Percentiles rank a stretch among this genome's conserved stretches.
These are phyloP conservation scores for Pseudoperonospora humuli DNA, from an alignment of 352 stramenopile genomes.

Conservation along the genomic window DNA sequence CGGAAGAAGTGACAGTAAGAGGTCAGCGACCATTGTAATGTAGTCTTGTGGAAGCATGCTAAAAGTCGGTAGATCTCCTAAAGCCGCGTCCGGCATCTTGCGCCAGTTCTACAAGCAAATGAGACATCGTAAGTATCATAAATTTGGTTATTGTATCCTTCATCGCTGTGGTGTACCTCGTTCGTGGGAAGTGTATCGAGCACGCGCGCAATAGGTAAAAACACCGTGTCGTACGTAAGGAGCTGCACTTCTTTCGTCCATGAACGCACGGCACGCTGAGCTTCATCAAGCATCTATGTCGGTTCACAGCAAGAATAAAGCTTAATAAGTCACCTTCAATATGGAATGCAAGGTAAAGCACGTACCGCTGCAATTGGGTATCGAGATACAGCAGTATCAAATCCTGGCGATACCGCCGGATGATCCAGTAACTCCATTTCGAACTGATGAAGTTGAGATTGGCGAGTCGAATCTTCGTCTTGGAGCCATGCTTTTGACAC, in stretches of 20 bases:
- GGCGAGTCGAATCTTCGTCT: constrained; percentile 30
- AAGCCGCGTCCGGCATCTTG: constrained; percentile 31
- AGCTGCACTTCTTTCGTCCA: constrained; percentile 53
- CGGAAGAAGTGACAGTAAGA: constrained; percentile 69
- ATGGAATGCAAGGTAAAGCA: background rate
- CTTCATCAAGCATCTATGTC: constrained; percentile 38
- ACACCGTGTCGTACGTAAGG: constrained; percentile 70
- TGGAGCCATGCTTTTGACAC: constrained; percentile 46
- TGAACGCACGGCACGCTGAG: constrained; percentile 30
- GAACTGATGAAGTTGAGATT: constrained; percentile 47
- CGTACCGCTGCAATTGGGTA: constrained; percentile 21
- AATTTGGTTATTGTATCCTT: background rate
- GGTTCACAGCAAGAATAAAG: constrained; percentile 1
- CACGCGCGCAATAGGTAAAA: constrained; percentile 45
- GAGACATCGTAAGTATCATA: constrained; percentile 1
- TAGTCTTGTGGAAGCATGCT: constrained; percentile 79
- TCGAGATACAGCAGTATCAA: constrained; percentile 8
- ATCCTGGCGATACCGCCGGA: background rate
- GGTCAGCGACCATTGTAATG: constrained; percentile 72
- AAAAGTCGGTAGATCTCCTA: constrained; percentile 64
- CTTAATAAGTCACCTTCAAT: background rate
- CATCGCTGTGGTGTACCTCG: constrained; percentile 20
- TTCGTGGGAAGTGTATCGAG: constrained; percentile 40
- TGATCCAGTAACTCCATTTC: constrained; percentile 34
- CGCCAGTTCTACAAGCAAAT: constrained; percentile 35